These are phyloP conservation scores for Cercospora sojina DNA, from an alignment of 2,329 filamentous ascomycete genomes.

Conservation along the genomic window DNA sequence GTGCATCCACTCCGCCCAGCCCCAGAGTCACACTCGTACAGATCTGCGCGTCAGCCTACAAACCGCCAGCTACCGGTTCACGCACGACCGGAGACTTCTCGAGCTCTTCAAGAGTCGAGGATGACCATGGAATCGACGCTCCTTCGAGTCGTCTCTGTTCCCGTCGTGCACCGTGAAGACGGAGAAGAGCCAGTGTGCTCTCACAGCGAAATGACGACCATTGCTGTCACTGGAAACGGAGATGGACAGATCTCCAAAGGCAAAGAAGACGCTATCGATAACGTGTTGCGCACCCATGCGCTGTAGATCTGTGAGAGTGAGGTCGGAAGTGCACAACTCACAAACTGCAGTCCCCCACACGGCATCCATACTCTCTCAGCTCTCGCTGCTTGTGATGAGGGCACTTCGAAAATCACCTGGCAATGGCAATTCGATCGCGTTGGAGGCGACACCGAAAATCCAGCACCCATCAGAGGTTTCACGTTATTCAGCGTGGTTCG, in stretches of 20 bases:
- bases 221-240: neutral
- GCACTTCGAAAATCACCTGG: conserved; percentile 12
- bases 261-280: conserved; percentile 8
- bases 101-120: neutral
- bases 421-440: conserved; percentile 10
- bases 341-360: neutral
- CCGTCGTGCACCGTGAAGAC: neutral
- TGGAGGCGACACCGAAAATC: neutral
- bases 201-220: neutral
- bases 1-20: neutral
- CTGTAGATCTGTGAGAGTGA: neutral
- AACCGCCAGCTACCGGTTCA: neutral
- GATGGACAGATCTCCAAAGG: conserved; percentile 3
- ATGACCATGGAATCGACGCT: neutral
- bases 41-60: neutral
- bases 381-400: conserved; percentile 15
- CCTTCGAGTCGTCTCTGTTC: neutral
- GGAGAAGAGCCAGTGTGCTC: neutral
- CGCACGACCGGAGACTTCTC: neutral
- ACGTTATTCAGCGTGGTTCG: conserved; percentile 12
- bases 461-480: conserved; percentile 8
- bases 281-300: neutral
- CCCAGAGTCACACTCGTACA: neutral
- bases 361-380: conserved; percentile 7
- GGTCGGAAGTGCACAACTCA: neutral